Conservation (phyloP, 2,329 filamentous ascomycete genomes). For the Fusarium dlaminii region DNA sequence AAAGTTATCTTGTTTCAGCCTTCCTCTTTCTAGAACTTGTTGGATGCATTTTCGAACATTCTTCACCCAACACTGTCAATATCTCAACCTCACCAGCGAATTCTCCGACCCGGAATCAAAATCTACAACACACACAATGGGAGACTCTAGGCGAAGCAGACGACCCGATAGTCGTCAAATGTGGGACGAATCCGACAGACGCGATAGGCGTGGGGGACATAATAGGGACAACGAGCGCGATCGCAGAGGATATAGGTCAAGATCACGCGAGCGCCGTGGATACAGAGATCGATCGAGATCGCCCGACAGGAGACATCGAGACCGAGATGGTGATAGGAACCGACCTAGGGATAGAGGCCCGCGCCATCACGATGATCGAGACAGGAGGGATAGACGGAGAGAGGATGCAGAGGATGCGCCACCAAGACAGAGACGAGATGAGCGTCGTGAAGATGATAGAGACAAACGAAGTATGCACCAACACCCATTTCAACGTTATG, state of each 20-base stretch:
- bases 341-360: slow-evolving; percentile 47
- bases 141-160: slow-evolving; percentile 47
- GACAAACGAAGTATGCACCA: slow-evolving; percentile 39
- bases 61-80: neutral
- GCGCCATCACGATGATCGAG: slow-evolving; percentile 40
- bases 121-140: slow-evolving; percentile 37
- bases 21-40: slow-evolving; percentile 18
- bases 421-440: slow-evolving; percentile 32
- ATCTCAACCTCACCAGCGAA: neutral
- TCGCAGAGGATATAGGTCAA: slow-evolving; percentile 47
- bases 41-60: slow-evolving; percentile 1
- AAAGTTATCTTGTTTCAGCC: slow-evolving; percentile 29
- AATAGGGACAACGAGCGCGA: slow-evolving; percentile 47
- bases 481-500: neutral
- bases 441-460: slow-evolving; percentile 39
- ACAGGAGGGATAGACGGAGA: slow-evolving; percentile 35
- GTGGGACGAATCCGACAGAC: slow-evolving; percentile 66
- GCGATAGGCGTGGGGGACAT: slow-evolving; percentile 45
- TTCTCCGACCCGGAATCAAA: neutral
- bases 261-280: slow-evolving; percentile 48
- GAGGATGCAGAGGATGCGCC: slow-evolving; percentile 42
- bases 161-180: slow-evolving; percentile 65
- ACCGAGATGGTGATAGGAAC: slow-evolving; percentile 51
- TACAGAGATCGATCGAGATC: slow-evolving; percentile 52
- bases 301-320: slow-evolving; percentile 49